Evolutionary conservation across 2,329 filamentous ascomycete genomes (phyloP).

Genomic region (Pseudomassariella vexata): DNA sequence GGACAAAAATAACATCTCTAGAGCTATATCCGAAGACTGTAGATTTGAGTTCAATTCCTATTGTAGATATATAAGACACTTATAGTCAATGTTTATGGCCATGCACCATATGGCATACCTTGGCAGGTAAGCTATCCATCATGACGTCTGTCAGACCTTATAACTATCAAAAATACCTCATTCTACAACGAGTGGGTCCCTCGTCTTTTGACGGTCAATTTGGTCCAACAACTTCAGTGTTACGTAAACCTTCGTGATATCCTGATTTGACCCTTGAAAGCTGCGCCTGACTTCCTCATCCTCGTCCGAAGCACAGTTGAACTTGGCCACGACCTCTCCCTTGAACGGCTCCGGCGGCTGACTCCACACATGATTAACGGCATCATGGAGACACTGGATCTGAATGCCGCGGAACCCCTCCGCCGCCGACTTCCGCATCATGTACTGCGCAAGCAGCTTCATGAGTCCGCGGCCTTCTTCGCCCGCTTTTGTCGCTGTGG

Average conservation of each 20-base stretch:
- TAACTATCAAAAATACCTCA: no score
- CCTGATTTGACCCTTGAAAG: slow-evolving; percentile 9
- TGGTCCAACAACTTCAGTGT: slow-evolving; percentile 1
- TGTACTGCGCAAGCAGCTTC: slow-evolving; percentile 13
- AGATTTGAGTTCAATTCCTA: no score
- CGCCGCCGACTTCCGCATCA: slow-evolving; percentile 15
- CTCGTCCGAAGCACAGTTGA: slow-evolving; percentile 7
- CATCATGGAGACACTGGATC: slow-evolving; percentile 17
- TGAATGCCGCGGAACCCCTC: slow-evolving; percentile 19
- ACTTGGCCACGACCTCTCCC: slow-evolving; percentile 7
- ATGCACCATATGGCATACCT: no score
- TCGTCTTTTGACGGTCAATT: background rate
- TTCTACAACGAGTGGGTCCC: no score
- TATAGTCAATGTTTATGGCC: background rate
- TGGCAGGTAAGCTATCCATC: no score
- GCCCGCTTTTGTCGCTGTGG: slow-evolving; percentile 18
- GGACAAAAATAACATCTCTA: no score
- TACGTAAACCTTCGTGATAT: slow-evolving; percentile 12
- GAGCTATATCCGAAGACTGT: no score
- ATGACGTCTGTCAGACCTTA: no score
- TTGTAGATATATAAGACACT: background rate
- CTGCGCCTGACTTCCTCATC: slow-evolving; percentile 8
- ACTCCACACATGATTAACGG: slow-evolving; percentile 19
- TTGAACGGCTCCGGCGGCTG: slow-evolving; percentile 19
- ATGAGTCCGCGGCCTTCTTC: slow-evolving; percentile 21